Percentiles rank a stretch among this genome's conserved stretches.
Evolutionary conservation across 2,329 filamentous ascomycete genomes (phyloP).

Genomic region (Aurifilum marmelostoma): DNA sequence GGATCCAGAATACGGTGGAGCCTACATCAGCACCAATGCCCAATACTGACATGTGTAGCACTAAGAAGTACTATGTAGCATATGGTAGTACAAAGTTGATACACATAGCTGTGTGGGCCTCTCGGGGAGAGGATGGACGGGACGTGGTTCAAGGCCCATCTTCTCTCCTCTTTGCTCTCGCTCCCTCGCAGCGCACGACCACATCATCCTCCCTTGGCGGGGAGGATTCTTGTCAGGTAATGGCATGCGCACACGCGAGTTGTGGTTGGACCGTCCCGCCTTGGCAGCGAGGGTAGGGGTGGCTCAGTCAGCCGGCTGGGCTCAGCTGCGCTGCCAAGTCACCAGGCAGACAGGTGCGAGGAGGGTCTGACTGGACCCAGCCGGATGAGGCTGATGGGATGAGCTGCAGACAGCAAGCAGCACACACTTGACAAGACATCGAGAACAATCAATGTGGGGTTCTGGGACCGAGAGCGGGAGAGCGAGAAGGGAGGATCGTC

Average conservation of each 20-base stretch:
- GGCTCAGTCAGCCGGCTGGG: not conserved
- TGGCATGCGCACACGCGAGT: not conserved
- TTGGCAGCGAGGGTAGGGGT: not conserved
- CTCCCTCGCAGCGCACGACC: not conserved
- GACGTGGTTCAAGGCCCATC: not conserved
- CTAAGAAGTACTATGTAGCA: no score
- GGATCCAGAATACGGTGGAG: not conserved
- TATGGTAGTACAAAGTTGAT: not conserved
- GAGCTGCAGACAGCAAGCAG: no score
- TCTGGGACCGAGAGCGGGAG: no score
- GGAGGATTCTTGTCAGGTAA: not conserved
- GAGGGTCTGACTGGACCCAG: not conserved
- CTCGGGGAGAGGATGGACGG: not conserved
- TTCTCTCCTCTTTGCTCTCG: no score
- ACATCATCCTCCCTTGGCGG: not conserved
- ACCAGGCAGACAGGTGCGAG: not conserved
- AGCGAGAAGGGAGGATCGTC: no score
- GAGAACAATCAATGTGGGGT: no score
- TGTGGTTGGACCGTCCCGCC: not conserved
- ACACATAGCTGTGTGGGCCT: not conserved
- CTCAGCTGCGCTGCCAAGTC: no score
- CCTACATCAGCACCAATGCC: not conserved
- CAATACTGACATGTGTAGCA: no score
- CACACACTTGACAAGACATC: no score
- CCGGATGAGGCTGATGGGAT: not conserved